Conservation (phyloP, 2,329 filamentous ascomycete genomes). For the Xylaria hypoxylon region DNA sequence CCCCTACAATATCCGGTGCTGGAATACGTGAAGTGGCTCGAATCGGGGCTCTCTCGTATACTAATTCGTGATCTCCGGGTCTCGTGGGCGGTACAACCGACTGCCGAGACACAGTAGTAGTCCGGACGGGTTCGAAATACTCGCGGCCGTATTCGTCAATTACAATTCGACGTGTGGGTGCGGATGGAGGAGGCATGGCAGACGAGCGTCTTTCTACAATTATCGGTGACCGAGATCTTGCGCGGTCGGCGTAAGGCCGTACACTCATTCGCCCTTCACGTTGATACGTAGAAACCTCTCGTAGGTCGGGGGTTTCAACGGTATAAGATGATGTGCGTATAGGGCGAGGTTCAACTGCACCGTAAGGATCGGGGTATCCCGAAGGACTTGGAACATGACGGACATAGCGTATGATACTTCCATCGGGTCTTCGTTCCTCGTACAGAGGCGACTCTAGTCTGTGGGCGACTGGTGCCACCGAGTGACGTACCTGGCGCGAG, state of each 20-base stretch:
- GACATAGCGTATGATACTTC: conserved; percentile 51
- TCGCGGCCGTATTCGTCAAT: conserved; percentile 86
- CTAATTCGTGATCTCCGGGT: conserved; percentile 63
- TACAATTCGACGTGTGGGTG: conserved; percentile 74
- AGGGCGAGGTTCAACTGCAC: conserved; percentile 53
- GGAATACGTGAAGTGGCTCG: conserved; percentile 65
- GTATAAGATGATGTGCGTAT: conserved; percentile 58
- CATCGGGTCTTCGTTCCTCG: conserved; percentile 50
- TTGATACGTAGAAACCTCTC: conserved; percentile 58
- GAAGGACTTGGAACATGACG: conserved; percentile 55
- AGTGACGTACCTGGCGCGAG: conserved; percentile 47
- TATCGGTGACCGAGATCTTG: conserved; percentile 62
- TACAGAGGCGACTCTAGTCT: conserved; percentile 47
- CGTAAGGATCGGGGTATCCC: conserved; percentile 54
- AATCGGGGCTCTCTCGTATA: conserved; percentile 73
- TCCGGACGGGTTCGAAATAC: conserved; percentile 70
- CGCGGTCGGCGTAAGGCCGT: conserved; percentile 61
- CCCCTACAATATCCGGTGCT: conserved; percentile 60
- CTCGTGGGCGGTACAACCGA: conserved; percentile 62
- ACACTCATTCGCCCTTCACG: conserved; percentile 61
- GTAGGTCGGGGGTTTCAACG: conserved; percentile 56
- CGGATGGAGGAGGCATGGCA: conserved; percentile 62
- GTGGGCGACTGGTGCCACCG: conserved; percentile 46
- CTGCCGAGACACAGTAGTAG: conserved; percentile 57
- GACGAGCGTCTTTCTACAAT: conserved; percentile 59